Conservation (phyloP, 2,329 filamentous ascomycete genomes). For the Sphaerulina vaccinii region DNA sequence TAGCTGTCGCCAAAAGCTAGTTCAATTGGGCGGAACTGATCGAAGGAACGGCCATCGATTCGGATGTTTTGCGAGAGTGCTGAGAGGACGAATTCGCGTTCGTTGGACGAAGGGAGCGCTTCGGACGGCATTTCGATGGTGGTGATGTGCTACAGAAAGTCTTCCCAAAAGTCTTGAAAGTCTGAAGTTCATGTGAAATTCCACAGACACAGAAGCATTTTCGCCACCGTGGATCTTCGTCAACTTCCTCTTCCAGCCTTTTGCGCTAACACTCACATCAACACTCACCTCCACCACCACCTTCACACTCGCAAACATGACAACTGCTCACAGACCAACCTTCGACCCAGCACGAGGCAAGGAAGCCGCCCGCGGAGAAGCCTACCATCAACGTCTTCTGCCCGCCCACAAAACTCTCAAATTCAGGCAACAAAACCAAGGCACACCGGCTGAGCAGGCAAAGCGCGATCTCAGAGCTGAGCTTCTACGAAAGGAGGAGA, state of each 20-base stretch:
- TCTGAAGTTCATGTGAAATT: neutral
- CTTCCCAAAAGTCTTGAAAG: neutral
- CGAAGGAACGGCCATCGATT: constrained; percentile 77
- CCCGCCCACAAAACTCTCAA: constrained; percentile 94
- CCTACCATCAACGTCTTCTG: constrained; percentile 93
- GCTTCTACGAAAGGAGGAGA: constrained; percentile 82
- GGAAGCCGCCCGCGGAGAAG: constrained; percentile 87
- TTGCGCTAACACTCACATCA: neutral
- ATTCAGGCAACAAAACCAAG: constrained; percentile 84
- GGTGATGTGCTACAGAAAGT: neutral
- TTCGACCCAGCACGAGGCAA: constrained; percentile 96
- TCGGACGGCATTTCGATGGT: constrained; percentile 75
- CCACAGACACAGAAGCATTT: neutral
- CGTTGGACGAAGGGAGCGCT: constrained; percentile 83
- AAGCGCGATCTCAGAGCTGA: constrained; percentile 83
- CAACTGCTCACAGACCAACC: constrained; percentile 74
- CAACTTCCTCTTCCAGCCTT: neutral
- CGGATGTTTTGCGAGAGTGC: constrained; percentile 79
- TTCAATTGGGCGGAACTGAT: constrained; percentile 74
- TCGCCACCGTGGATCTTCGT: constrained; percentile 3
- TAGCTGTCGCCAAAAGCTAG: constrained; percentile 87
- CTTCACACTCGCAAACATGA: constrained; percentile 48
- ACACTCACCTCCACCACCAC: neutral
- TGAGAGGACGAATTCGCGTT: constrained; percentile 80
- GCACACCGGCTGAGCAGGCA: constrained; percentile 69